Evolutionary conservation across 1,139 yeast genomes (phyloP).

Genomic region (Saccharomyces hybrid): DNA sequence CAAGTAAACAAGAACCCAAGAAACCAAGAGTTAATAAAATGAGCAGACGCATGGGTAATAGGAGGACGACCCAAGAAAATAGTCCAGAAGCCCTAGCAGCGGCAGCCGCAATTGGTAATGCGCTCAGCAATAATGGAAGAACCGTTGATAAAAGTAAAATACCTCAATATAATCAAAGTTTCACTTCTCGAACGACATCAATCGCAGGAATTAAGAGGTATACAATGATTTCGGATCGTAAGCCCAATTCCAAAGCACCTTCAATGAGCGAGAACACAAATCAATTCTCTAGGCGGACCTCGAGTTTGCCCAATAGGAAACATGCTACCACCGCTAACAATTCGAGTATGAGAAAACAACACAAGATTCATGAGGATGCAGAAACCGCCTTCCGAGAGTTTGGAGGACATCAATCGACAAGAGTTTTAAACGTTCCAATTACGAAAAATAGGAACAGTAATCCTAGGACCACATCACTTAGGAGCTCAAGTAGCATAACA

Average conservation of each 20-base stretch:
- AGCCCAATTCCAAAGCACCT: slow-evolving; percentile 5
- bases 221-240: neutral
- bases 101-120: slow-evolving; percentile 36
- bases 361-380: neutral
- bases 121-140: slow-evolving; percentile 26
- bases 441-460: slow-evolving; percentile 5
- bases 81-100: slow-evolving; percentile 39
- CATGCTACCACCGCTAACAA: slow-evolving; percentile 3
- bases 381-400: neutral
- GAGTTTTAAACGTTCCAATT: slow-evolving; percentile 3
- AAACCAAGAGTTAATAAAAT: neutral
- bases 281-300: slow-evolving; percentile 3
- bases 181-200: neutral
- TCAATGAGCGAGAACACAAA: slow-evolving; percentile 7
- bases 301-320: slow-evolving; percentile 2
- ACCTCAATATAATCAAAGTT: slow-evolving; percentile 13
- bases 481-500: slow-evolving; percentile 12
- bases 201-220: neutral
- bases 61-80: slow-evolving; percentile 7
- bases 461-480: neutral
- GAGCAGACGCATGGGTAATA: neutral
- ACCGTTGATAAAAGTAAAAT: slow-evolving; percentile 18
- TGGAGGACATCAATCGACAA: neutral
- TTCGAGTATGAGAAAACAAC: neutral
- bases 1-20: neutral